These are phyloP conservation scores for Holtermanniella nyarrowii DNA, from an alignment of 768 basidiomycete species.

Conservation along the genomic window DNA sequence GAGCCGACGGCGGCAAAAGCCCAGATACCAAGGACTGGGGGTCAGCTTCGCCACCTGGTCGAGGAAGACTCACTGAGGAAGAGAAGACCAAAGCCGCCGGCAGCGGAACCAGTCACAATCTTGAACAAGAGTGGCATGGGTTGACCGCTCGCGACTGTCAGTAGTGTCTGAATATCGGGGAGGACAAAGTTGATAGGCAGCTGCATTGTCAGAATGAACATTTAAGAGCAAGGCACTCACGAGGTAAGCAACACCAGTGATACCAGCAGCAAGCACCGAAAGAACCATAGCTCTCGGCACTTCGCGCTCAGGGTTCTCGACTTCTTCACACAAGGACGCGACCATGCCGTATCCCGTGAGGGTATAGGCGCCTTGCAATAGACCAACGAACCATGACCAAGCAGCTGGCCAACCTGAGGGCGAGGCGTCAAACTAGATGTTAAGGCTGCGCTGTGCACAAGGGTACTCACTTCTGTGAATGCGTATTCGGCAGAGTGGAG, in stretches of 20 bases:
- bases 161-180: conserved; percentile 50
- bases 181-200: conserved; percentile 59
- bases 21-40: conserved; percentile 28
- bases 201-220: conserved; percentile 46
- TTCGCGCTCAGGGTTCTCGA: conserved; percentile 50
- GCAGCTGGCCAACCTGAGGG: conserved; percentile 58
- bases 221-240: conserved; percentile 8
- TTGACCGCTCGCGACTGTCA: conserved; percentile 55
- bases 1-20: conserved; percentile 57
- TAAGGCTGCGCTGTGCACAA: neutral
- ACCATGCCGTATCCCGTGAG: conserved; percentile 56
- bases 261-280: conserved; percentile 27
- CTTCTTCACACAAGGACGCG: conserved; percentile 60
- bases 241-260: conserved; percentile 30
- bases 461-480: conserved; percentile 43
- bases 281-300: conserved; percentile 50
- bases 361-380: conserved; percentile 48
- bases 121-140: conserved; percentile 57
- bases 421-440: conserved; percentile 49
- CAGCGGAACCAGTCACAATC: conserved; percentile 53
- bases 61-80: conserved; percentile 39
- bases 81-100: conserved; percentile 54
- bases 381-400: conserved; percentile 60
- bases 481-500: conserved; percentile 53
- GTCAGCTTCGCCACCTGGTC: neutral